These are phyloP conservation scores for Hypoxylon fragiforme DNA, from an alignment of 495 filamentous ascomycete genomes.

Conservation along the genomic window DNA sequence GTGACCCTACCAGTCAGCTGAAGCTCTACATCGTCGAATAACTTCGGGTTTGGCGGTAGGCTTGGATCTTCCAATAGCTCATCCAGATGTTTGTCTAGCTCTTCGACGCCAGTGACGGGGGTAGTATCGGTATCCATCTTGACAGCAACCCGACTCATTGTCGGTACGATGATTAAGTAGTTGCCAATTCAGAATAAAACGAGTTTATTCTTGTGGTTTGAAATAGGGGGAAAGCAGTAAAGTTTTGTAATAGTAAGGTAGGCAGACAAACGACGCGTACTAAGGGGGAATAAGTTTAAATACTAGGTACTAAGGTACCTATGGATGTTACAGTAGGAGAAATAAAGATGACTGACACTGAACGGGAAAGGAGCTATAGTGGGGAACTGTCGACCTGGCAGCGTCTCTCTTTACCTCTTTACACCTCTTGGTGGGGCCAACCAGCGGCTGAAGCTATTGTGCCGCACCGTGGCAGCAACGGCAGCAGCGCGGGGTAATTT, in stretches of 20 bases:
- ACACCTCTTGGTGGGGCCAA: no score
- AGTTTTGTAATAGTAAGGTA: no score
- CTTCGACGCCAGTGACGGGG: slow-evolving; percentile 50
- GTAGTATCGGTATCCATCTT: slow-evolving; percentile 40
- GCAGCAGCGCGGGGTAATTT: slow-evolving; percentile 9
- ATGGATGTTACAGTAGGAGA: no score
- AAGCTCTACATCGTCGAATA: slow-evolving; percentile 59
- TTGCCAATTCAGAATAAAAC: neutral
- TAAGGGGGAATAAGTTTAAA: no score
- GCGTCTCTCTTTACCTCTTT: no score
- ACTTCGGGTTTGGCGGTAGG: slow-evolving; percentile 44
- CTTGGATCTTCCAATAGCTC: slow-evolving; percentile 46
- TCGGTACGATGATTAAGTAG: neutral
- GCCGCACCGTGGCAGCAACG: no score
- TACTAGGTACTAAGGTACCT: no score
- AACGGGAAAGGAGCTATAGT: no score
- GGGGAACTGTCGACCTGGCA: no score
- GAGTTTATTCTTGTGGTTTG: neutral
- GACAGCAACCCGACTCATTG: slow-evolving; percentile 33
- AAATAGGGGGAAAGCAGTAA: no score
- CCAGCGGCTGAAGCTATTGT: no score
- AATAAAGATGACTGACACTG: no score
- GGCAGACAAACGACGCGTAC: slow-evolving; percentile 12
- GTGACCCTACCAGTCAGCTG: slow-evolving; percentile 51
- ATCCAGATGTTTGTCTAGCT: slow-evolving; percentile 54